Base-by-base conservation (phyloP, 2,329 filamentous ascomycete species). In the Xylaria sp. region DNA sequence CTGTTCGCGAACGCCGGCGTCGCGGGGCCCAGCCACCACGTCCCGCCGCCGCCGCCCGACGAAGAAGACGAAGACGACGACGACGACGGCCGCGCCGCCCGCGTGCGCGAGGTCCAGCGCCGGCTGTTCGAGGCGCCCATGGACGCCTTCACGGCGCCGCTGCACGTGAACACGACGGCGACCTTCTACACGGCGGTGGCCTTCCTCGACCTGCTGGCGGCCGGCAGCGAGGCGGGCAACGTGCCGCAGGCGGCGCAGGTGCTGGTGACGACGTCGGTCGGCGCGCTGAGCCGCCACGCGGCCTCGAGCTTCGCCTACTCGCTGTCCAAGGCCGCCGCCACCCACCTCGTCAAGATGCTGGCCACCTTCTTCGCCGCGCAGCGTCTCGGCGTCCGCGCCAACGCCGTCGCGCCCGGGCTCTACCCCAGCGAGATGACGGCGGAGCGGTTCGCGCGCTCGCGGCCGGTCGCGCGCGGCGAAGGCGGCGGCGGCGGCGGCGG, bases 231-330 rank as follows among this genome's bases (percentile, higher is more conserved):
- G 54, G 71, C 73, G 11, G 72, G 80, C n/a, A 79, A 76, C 37
- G 73, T 79, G 5, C 73, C 72, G 18, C 71, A 74, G 60, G 68
- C 66, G 55, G 74, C 72, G 57, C 72, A 75, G 56, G 63, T 76
- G 34, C 83, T 90, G 63, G 85, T 85, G 17, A 87, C 85, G 44
- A 80, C 80, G 20, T 84, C 79, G 48, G 87, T 89, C 71, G 83
- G 78, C 1, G 86, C 82, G 0, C 83, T 87, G 50, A 82, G 86
- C 66, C 79, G 86, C 43, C 70, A 79, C 24, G 73, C 82, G 0
- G 78, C 86, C 52, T 80, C 82, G 21, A 85, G 88, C 57, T 88
- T 85, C 66, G 78, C 81, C 0, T 90, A 90, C 71, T 85, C 85
- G 51, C 77, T 82, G 1, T 84, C 81, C 50, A 90, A 90, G 72